A percentile compares a stretch with the other conserved stretches of the same genome.
phyloP scores from a whole-genome alignment of 805 yeast species.

The Clavispora vitiphila region DNA sequence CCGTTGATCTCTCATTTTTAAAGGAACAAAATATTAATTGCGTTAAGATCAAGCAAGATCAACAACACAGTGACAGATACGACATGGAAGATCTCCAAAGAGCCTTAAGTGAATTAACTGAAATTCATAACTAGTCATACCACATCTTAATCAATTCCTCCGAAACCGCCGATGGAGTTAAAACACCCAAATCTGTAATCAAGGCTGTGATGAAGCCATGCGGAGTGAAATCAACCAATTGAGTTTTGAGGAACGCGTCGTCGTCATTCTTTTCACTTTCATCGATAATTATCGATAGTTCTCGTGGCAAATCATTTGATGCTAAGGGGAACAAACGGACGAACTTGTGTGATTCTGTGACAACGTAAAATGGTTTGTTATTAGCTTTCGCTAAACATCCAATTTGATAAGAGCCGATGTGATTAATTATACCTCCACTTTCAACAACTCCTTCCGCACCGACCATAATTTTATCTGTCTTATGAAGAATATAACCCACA shows the following conservation, averaged over 20 bases:
- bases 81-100: slow-evolving; percentile 39
- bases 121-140: slow-evolving; percentile 58
- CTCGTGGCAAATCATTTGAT: slow-evolving; percentile 79
- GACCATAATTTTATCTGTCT: slow-evolving; percentile 87
- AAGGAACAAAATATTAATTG: slow-evolving; percentile 44
- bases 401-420: slow-evolving; percentile 90
- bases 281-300: slow-evolving; percentile 21
- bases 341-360: slow-evolving; percentile 91
- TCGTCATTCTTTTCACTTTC: slow-evolving; percentile 17
- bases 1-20: slow-evolving; percentile 41
- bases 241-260: slow-evolving; percentile 24
- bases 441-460: slow-evolving; percentile 99
- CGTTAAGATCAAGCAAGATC: slow-evolving; percentile 29
- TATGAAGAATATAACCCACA: slow-evolving; percentile 87
- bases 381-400: slow-evolving; percentile 89
- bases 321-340: slow-evolving; percentile 94
- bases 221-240: slow-evolving; percentile 83
- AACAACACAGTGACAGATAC: slow-evolving; percentile 25
- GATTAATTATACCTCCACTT: slow-evolving; percentile 96
- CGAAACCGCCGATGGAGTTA: slow-evolving; percentile 97
- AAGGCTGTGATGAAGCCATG: slow-evolving; percentile 93
- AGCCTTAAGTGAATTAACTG: background rate
- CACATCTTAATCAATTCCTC: slow-evolving; percentile 97
- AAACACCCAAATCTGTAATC: slow-evolving; percentile 92
- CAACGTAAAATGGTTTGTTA: slow-evolving; percentile 90